Evolutionary conservation across 139 green algal species (phyloP), one percentile per base, ranked within the genome.

Genomic region (Monoraphidium neglectum): DNA sequence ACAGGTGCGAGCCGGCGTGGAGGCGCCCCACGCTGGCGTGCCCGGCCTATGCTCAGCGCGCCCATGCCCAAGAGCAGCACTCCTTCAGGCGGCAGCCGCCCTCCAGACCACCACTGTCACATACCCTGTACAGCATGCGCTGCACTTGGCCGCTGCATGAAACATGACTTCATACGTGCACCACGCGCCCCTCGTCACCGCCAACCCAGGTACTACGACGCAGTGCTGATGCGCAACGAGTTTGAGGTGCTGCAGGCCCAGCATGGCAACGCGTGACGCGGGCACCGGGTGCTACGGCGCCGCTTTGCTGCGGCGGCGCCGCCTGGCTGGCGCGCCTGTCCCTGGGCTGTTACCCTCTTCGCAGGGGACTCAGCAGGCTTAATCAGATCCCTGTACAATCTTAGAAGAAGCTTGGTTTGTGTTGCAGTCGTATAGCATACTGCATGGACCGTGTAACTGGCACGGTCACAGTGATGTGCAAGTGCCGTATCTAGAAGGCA

Each of bases 221-320:
- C 65, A 18, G 26, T 80, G 47, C 74, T 80, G 75, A 76, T 75
- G 65, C 49, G 75, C 30, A 69, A 75, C 26, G 75, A 80, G 56
- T 80, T 64, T 64, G 75, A 35, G 23, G 40, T 80, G 18, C 75
- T 80, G 23, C 67, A 80, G 54, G 75, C 75, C 26, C 68, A 75
- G 75, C 10, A 33, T 8, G 43, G 8, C 8, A 12, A 8, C 43
- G 8, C 43, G 8, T 51, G 43, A 51, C n/a, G n/a, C n/a, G n/a
- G n/a, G n/a, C n/a, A n/a, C n/a, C n/a, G n/a, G n/a, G n/a, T n/a
- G n/a, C n/a, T n/a, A n/a, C n/a, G n/a, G n/a, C n/a, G n/a, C n/a
- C n/a, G n/a, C n/a, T n/a, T n/a, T n/a, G n/a, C n/a, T n/a, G n/a
- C n/a, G n/a, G n/a, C n/a, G n/a, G n/a, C n/a, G n/a, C n/a, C n/a